Conservation (phyloP, 2,329 filamentous ascomycete genomes). For the Phialophora tarda region DNA sequence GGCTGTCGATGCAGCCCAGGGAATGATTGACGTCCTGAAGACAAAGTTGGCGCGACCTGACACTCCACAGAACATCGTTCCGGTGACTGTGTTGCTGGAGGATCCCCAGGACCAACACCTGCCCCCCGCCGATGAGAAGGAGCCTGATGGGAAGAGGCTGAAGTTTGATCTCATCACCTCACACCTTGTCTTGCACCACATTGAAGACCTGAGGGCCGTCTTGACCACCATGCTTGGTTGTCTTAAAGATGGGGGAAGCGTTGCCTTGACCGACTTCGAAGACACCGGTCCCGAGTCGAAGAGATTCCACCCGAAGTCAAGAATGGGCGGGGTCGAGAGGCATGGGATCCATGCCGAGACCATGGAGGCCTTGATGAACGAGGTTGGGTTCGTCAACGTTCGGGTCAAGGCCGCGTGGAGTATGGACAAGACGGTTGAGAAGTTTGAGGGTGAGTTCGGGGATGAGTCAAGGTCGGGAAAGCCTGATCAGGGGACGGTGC, state of each 20-base stretch:
- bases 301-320: constrained; percentile 59
- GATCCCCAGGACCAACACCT: constrained; percentile 57
- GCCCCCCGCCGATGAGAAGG: constrained; percentile 43
- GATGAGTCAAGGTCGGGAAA: constrained; percentile 9
- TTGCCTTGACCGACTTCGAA: constrained; percentile 64
- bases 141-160: constrained; percentile 41
- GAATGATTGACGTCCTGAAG: constrained; percentile 61
- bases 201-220: constrained; percentile 53
- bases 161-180: constrained; percentile 60
- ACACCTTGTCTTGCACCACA: constrained; percentile 64
- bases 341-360: constrained; percentile 57
- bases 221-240: constrained; percentile 56
- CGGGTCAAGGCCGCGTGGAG: constrained; percentile 56
- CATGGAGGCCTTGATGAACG: constrained; percentile 52
- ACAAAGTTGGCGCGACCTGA: constrained; percentile 48
- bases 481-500: constrained; percentile 42
- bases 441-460: constrained; percentile 49
- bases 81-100: constrained; percentile 56
- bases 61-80: constrained; percentile 51
- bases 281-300: constrained; percentile 60
- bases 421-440: constrained; percentile 58
- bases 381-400: constrained; percentile 58
- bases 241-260: constrained; percentile 54
- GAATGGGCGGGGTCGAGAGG: constrained; percentile 61
- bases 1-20: constrained; percentile 60